These are phyloP conservation scores for Pontederia crassipes DNA, from an alignment of 176 grass and related monocot genomes.

Conservation along the genomic window DNA sequence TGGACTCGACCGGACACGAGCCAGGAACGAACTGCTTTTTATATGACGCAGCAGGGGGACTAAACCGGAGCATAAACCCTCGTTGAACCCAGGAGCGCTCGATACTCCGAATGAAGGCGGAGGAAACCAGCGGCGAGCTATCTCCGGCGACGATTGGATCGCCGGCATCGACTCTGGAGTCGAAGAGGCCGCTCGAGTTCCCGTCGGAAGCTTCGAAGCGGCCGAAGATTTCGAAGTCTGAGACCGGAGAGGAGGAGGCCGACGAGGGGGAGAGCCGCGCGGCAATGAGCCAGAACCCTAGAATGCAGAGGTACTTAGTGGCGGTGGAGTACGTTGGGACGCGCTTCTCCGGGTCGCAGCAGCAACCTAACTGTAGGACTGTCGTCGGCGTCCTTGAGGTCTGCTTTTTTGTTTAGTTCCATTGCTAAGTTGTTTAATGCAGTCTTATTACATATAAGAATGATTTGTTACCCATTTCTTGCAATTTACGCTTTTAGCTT, in stretches of 20 bases:
- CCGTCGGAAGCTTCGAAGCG: conserved; percentile 13
- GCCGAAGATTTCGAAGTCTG: neutral
- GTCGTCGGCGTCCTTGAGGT: conserved; percentile 86
- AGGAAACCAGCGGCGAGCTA: neutral
- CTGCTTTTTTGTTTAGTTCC: neutral
- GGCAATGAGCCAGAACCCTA: conserved; percentile 41
- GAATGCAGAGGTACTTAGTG: conserved; percentile 69
- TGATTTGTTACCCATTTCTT: too few species aligned
- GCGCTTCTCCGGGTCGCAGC: conserved; percentile 70
- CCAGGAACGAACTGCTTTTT: too few species aligned
- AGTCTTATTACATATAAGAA: too few species aligned
- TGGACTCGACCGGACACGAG: too few species aligned
- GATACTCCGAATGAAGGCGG: neutral
- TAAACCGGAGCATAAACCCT: neutral
- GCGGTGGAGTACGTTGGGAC: conserved; percentile 81
- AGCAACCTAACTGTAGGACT: conserved; percentile 70
- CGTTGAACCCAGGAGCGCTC: neutral
- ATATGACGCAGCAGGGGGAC: too few species aligned
- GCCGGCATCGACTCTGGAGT: neutral
- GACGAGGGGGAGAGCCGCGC: conserved; percentile 1
- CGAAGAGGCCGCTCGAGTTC: conserved; percentile 3
- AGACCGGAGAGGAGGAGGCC: neutral
- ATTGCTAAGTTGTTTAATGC: too few species aligned
- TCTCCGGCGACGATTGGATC: neutral
- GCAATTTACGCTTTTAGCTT: too few species aligned